Conservation (phyloP, 176 grass and related monocot species). For the Eleusine coracana region DNA sequence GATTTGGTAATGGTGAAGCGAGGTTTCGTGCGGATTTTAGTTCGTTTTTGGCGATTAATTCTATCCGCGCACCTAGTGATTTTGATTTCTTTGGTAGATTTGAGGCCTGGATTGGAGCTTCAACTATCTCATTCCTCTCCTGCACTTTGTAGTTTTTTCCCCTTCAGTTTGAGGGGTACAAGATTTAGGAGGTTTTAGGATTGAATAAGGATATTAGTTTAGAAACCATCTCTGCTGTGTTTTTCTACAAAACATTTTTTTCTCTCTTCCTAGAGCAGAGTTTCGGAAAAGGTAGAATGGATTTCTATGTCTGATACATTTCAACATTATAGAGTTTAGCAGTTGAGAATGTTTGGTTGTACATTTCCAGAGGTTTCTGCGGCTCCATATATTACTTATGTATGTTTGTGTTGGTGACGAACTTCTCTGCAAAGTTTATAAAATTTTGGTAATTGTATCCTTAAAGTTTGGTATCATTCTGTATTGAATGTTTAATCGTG, state of each 20-base stretch:
- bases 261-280: neutral
- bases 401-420: neutral
- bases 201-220: neutral
- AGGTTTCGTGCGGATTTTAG: neutral
- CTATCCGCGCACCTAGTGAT: neutral
- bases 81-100: constrained; percentile 37
- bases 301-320: neutral
- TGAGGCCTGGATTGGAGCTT: neutral
- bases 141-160: constrained; percentile 11
- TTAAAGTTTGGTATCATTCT: neutral
- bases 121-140: neutral
- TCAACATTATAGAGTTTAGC: constrained; percentile 16
- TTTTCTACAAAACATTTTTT: neutral
- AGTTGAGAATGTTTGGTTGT: neutral
- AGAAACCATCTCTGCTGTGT: neutral
- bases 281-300: neutral
- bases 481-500: neutral
- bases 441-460: neutral
- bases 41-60: neutral
- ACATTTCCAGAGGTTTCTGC: constrained; percentile 8
- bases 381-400: neutral
- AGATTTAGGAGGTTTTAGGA: constrained; percentile 29
- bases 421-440: neutral
- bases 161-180: neutral
- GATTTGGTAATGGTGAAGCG: constrained; percentile 9